Conservation (phyloP, 129 eudicot species). For the Centella asiatica region DNA sequence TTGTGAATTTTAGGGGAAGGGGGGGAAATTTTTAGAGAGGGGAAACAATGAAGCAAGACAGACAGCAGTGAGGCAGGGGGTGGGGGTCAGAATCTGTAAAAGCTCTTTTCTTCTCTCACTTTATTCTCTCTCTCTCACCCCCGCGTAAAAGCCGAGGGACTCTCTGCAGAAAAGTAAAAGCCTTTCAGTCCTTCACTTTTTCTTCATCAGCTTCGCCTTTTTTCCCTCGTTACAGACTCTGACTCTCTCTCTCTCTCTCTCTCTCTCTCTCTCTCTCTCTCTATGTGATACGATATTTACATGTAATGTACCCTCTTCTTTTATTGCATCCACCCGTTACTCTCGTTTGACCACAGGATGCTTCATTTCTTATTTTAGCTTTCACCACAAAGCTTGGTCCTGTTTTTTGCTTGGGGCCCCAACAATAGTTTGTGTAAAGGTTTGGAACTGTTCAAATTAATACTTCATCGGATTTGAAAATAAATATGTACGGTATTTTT, state of each 20-base stretch:
- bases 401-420: too few species aligned
- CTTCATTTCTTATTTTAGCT: too few species aligned
- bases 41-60: too few species aligned
- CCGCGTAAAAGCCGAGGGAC: constrained; percentile 21
- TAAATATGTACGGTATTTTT: too few species aligned
- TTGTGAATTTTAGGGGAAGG: too few species aligned
- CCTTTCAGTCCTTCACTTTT: background rate
- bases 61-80: too few species aligned
- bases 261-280: background rate
- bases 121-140: background rate
- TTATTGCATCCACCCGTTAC: too few species aligned
- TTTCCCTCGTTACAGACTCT: background rate
- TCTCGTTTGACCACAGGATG: too few species aligned
- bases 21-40: background rate
- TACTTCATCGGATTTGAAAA: too few species aligned
- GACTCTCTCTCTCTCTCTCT: background rate
- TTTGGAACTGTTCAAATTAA: too few species aligned
- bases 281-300: background rate
- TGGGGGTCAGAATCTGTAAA: constrained; percentile 13
- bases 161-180: background rate
- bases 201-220: constrained; percentile 1
- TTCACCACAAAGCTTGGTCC: too few species aligned
- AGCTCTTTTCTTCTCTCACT: background rate
- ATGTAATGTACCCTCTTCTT: background rate
- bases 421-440: too few species aligned